phyloP scores from a whole-genome alignment of 1,284 basidiomycete species.

The Ganoderma resinaceum region DNA sequence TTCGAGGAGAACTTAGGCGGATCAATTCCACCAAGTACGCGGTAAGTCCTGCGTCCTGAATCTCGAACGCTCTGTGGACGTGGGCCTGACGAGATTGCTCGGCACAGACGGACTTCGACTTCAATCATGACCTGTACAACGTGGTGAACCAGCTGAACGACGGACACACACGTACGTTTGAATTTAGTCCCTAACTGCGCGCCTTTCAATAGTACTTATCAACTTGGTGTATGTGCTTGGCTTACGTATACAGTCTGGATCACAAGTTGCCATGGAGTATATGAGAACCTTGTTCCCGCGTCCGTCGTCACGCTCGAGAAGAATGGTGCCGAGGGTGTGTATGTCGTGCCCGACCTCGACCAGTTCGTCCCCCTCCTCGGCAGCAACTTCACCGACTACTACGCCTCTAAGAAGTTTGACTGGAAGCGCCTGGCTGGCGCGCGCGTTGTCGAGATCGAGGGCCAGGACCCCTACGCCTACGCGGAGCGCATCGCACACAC shows the following conservation, averaged over 20 bases:
- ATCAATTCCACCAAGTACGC: conserved; percentile 56
- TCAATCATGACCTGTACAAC: conserved; percentile 64
- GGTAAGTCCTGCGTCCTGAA: conserved; percentile 38
- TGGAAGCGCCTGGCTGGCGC: conserved; percentile 68
- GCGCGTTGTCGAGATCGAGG: conserved; percentile 61
- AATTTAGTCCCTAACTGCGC: neutral
- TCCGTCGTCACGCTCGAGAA: conserved; percentile 63
- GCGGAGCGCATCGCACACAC: conserved; percentile 63
- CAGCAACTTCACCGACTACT: conserved; percentile 52
- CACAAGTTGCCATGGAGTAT: conserved; percentile 62
- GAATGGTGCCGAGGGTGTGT: conserved; percentile 59
- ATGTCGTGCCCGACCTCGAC: conserved; percentile 57
- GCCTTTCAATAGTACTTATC: neutral
- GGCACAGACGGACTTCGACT: conserved; percentile 59
- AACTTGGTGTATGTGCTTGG: too few species aligned
- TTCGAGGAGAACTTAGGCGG: conserved; percentile 53
- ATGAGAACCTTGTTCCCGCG: conserved; percentile 65
- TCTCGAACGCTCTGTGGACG: neutral
- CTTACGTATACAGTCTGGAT: conserved; percentile 53
- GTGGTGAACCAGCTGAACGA: conserved; percentile 67
- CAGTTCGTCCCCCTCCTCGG: conserved; percentile 31
- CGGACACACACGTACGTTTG: conserved; percentile 63
- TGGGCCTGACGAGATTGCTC: neutral
- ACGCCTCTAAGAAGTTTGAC: conserved; percentile 58
- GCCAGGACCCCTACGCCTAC: conserved; percentile 60